phyloP scores from a whole-genome alignment of 495 filamentous ascomycete species.

The Zalerion maritima region DNA sequence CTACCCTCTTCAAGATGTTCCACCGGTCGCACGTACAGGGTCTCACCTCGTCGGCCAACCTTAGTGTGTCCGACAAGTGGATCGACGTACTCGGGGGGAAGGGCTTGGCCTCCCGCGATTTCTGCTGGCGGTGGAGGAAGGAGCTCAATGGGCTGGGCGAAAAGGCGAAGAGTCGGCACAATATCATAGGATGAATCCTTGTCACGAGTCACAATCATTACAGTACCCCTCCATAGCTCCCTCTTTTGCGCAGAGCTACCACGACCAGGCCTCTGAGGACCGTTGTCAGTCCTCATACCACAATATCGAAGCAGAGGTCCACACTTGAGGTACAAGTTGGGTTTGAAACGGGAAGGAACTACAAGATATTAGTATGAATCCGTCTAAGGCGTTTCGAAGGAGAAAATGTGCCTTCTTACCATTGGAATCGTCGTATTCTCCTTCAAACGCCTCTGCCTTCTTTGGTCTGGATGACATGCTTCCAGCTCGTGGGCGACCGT shows the following conservation, averaged over 20 bases:
- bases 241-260: constrained; percentile 31
- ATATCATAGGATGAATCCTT: constrained; percentile 66
- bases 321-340: constrained; percentile 71
- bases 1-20: constrained; percentile 58
- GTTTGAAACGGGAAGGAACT: constrained; percentile 61
- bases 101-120: constrained; percentile 45
- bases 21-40: constrained; percentile 73
- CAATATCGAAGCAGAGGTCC: constrained; percentile 82
- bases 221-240: constrained; percentile 81
- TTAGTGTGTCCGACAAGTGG: constrained; percentile 79
- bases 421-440: constrained; percentile 35
- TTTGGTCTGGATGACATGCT: constrained; percentile 22
- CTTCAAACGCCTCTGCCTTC: constrained; percentile 30
- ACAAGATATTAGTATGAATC: constrained; percentile 8
- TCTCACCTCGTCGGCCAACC: constrained; percentile 61
- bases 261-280: constrained; percentile 14
- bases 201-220: constrained; percentile 89
- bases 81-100: constrained; percentile 73
- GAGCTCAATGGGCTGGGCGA: constrained; percentile 72
- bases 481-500: constrained; percentile 22
- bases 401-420: constrained; percentile 20
- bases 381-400: not conserved
- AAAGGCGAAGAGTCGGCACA: constrained; percentile 62
- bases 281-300: constrained; percentile 50
- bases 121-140: constrained; percentile 65